Evolutionary conservation across 208 protist species (phyloP), one percentile per base, ranked within the genome.

Genomic region (Zelonia costaricensis): DNA sequence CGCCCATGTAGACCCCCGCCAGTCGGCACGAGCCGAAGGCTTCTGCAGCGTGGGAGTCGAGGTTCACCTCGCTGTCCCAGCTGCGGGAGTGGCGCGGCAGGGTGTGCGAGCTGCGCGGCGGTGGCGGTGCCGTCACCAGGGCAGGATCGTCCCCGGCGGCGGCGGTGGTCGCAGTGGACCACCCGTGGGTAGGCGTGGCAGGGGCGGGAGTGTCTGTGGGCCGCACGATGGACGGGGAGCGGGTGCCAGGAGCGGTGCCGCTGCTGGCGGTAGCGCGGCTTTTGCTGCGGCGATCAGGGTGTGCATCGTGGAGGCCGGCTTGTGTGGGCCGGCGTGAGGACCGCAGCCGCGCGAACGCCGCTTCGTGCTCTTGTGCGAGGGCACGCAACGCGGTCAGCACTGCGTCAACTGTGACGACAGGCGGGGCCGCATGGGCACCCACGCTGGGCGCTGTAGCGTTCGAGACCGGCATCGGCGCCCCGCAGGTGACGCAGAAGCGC

Each of bases 31-130:
- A n/a, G n/a, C n/a, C n/a, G n/a, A n/a, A n/a, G n/a, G n/a, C n/a
- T n/a, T n/a, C n/a, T n/a, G n/a, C 33, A 28, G 49, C 49, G n/a
- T 23, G 28, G 22, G 9, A 22, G 18, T 9, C 22, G 28, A 16
- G 22, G 6, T n/a, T 22, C 10, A 43, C 31, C 3, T 45, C 52
- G 38, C 59, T 66, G 52, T 73, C 58, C 35, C 38, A 66, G 39
- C 66, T 73, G 58, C 43, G 27, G 20, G 66, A 73, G 27, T 65
- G 58, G 13, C 66, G 66, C 20, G 66, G 66, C 44, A 57, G 28
- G 4, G 66, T 73, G 28, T 51, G 57, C 16, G 66, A 73, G 58
- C 66, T 65, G 30, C 66, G 66, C 3, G 66, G 66, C 20, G 66
- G 58, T 15, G 49, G 48, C 18, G 2, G 13, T 5, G 18, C 7